These are phyloP conservation scores for Sodiomyces alkalinus DNA, from an alignment of 2,329 filamentous ascomycete species.

Conservation along the genomic window DNA sequence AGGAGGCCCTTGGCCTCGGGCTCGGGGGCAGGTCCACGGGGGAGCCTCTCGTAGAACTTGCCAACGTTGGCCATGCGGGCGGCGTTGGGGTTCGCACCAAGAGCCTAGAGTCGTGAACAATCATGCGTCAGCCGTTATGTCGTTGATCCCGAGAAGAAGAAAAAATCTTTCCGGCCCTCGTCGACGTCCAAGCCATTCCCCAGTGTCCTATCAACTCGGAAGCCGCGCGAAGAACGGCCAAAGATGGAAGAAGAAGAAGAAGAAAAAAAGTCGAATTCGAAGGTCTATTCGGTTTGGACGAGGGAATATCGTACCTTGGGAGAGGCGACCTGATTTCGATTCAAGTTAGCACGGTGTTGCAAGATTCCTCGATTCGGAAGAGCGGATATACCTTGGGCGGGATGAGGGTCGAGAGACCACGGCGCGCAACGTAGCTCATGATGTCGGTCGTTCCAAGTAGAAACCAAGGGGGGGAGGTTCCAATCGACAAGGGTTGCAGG, in stretches of 20 bases:
- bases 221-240: too few species aligned
- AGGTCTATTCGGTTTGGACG: too few species aligned
- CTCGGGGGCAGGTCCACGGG: slow-evolving; percentile 78
- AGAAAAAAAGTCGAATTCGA: too few species aligned
- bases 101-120: slow-evolving; percentile 57
- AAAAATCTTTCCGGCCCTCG: too few species aligned
- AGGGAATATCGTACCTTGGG: slow-evolving; percentile 66
- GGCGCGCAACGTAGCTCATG: slow-evolving; percentile 87
- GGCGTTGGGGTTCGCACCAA: slow-evolving; percentile 89
- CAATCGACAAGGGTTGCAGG: slow-evolving; percentile 5
- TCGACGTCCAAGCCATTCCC: too few species aligned
- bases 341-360: slow-evolving; percentile 1
- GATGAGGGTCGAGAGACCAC: slow-evolving; percentile 94
- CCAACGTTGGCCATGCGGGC: slow-evolving; percentile 96
- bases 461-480: slow-evolving; percentile 9
- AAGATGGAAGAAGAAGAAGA: too few species aligned
- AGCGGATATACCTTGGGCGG: slow-evolving; percentile 73
- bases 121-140: slow-evolving; percentile 19
- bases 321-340: slow-evolving; percentile 59
- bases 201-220: too few species aligned
- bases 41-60: slow-evolving; percentile 97
- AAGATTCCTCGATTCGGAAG: slow-evolving; percentile 4
- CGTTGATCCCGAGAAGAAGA: too few species aligned
- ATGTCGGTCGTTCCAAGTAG: slow-evolving; percentile 28
- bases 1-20: slow-evolving; percentile 68